A percentile compares a stretch with the other conserved stretches of the same genome.
Conservation (phyloP, 805 yeast species). For the Yarrowia osloensis region DNA sequence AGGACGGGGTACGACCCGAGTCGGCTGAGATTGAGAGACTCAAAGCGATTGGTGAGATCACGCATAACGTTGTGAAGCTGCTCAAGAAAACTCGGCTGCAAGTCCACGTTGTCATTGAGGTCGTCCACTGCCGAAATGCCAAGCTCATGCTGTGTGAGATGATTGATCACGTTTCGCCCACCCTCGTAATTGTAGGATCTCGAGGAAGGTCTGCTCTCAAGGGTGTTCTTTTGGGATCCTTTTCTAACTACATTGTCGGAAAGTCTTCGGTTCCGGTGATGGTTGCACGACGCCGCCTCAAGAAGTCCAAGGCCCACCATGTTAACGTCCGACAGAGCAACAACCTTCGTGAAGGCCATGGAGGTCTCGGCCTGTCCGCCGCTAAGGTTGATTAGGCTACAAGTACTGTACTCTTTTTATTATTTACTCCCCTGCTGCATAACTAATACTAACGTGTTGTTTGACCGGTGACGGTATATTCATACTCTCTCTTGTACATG, state of each 20-base stretch:
- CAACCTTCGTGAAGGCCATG: constrained; percentile 39
- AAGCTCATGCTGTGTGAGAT: constrained; percentile 68
- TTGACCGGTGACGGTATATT: no score
- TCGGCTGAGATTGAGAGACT: constrained; percentile 45
- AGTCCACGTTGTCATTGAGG: constrained; percentile 71
- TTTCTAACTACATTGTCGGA: constrained; percentile 71
- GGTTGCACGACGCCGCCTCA: constrained; percentile 74
- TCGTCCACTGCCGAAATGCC: constrained; percentile 74
- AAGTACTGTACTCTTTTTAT: background rate
- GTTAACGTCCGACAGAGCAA: constrained; percentile 48
- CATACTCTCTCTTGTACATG: no score
- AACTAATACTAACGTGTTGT: constrained; percentile 29
- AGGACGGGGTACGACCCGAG: constrained; percentile 33
- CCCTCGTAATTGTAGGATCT: constrained; percentile 73
- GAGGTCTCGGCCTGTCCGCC: constrained; percentile 32
- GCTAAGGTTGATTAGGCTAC: constrained; percentile 36
- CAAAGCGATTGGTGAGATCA: constrained; percentile 49
- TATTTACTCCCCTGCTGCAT: background rate
- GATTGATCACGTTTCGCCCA: constrained; percentile 70
- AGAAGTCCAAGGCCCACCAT: constrained; percentile 63
- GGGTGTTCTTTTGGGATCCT: constrained; percentile 72
- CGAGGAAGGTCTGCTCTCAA: constrained; percentile 70
- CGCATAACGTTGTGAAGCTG: constrained; percentile 47
- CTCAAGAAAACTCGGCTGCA: constrained; percentile 67
- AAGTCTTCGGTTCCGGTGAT: constrained; percentile 74